These are phyloP conservation scores for Vanderwaltozyma tropicalis DNA, from an alignment of 805 yeast species.

Conservation along the genomic window DNA sequence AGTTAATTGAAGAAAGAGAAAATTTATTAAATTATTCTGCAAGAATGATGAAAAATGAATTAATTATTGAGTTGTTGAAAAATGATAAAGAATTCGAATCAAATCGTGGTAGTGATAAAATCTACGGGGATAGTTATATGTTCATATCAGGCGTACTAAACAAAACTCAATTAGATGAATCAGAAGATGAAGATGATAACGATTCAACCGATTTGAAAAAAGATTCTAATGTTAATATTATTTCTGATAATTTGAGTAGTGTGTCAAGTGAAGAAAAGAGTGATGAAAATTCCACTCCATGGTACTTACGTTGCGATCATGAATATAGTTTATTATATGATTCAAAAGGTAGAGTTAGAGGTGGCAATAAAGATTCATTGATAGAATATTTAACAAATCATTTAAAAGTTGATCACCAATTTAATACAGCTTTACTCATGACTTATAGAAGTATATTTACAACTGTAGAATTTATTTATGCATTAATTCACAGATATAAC, in stretches of 20 bases:
- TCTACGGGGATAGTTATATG: neutral
- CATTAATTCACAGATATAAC: constrained; percentile 52
- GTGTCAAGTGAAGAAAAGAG: neutral
- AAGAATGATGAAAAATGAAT: constrained; percentile 65
- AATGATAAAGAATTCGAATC: constrained; percentile 23
- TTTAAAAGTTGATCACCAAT: constrained; percentile 44
- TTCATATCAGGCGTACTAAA: constrained; percentile 1
- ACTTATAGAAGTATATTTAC: constrained; percentile 67
- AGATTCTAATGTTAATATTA: neutral
- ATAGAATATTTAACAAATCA: constrained; percentile 73
- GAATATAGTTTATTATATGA: constrained; percentile 50
- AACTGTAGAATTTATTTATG: constrained; percentile 46
- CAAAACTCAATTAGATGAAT: neutral
- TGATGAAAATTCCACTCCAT: constrained; percentile 38
- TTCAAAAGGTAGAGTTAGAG: constrained; percentile 59
- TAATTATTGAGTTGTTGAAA: constrained; percentile 45
- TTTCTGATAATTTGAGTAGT: too few relatives aligned
- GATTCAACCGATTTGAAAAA: neutral
- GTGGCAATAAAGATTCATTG: constrained; percentile 70
- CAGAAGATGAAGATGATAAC: constrained; percentile 9
- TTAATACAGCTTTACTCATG: constrained; percentile 53
- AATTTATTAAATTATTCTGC: constrained; percentile 63
- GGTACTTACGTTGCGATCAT: constrained; percentile 61
- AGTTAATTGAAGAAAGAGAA: constrained; percentile 58
- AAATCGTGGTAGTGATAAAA: neutral